These are phyloP conservation scores for Naganishia vaughanmartiniae DNA, from an alignment of 768 basidiomycete species.

Conservation along the genomic window DNA sequence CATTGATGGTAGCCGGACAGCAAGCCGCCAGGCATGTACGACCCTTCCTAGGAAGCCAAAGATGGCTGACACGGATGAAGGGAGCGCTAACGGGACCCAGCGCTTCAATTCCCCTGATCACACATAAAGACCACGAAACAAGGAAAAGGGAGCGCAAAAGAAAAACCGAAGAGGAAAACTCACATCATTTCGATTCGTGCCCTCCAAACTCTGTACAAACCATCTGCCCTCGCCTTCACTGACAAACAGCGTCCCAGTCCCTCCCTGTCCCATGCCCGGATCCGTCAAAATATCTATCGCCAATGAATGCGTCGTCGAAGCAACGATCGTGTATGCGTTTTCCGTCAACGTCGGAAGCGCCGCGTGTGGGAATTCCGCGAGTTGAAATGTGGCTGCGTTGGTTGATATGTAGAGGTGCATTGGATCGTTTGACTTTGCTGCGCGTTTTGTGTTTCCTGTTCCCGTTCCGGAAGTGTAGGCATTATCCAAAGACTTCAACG, in stretches of 20 bases:
- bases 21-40: too few relatives aligned
- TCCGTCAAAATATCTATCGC: conserved; percentile 86
- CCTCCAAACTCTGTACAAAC: conserved; percentile 83
- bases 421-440: conserved; percentile 48
- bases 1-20: too few relatives aligned
- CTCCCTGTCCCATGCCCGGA: conserved; percentile 46
- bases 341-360: conserved; percentile 47
- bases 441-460: conserved; percentile 20
- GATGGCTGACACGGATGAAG: too few relatives aligned
- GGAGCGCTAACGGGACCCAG: too few relatives aligned
- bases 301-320: conserved; percentile 78
- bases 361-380: conserved; percentile 83
- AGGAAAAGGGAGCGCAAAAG: too few relatives aligned
- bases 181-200: conserved; percentile 82
- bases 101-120: too few relatives aligned
- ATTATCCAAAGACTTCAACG: conserved; percentile 67
- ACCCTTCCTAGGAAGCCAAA: too few relatives aligned
- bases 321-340: conserved; percentile 86
- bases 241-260: conserved; percentile 87
- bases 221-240: conserved; percentile 94
- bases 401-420: conserved; percentile 72
- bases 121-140: too few relatives aligned
- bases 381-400: conserved; percentile 79
- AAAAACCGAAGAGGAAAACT: too few relatives aligned
- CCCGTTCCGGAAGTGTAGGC: not conserved